phyloP scores from a whole-genome alignment of 768 basidiomycete genomes.

The Nidularia sp. region DNA sequence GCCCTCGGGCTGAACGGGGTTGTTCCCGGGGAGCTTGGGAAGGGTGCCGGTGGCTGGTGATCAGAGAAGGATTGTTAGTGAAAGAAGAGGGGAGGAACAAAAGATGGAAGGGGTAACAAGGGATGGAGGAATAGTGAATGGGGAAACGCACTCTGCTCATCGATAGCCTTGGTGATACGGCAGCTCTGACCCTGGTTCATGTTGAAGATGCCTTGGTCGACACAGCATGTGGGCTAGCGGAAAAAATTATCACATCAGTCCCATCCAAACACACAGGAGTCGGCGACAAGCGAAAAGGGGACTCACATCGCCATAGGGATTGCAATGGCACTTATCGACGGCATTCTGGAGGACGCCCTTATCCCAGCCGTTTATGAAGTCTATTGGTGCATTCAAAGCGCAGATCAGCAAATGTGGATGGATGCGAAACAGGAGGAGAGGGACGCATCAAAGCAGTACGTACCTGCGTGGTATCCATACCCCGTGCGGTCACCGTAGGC shows the following conservation, averaged over 20 bases:
- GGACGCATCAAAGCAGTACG: conserved; percentile 7
- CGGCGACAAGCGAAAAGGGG: too few species aligned
- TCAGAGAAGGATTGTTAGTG: not conserved
- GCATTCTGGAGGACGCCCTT: conserved; percentile 48
- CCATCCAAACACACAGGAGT: not conserved
- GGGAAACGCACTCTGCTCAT: conserved; percentile 39
- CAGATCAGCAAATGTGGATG: not conserved
- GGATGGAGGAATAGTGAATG: not conserved
- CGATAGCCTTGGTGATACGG: conserved; percentile 39
- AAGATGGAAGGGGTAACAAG: too few species aligned
- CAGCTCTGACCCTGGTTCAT: conserved; percentile 36
- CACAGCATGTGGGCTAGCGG: conserved; percentile 40
- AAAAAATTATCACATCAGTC: conserved; percentile 1
- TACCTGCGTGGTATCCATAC: conserved; percentile 49
- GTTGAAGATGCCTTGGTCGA: conserved; percentile 37
- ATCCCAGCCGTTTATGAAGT: conserved; percentile 64
- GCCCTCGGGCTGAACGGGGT: conserved; percentile 40
- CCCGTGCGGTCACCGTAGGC: conserved; percentile 57
- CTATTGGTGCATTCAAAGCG: conserved; percentile 14
- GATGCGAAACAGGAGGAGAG: not conserved
- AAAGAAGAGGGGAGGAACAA: conserved; percentile 2
- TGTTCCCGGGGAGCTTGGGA: conserved; percentile 46
- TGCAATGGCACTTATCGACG: conserved; percentile 49
- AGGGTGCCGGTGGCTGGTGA: conserved; percentile 42
- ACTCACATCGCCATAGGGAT: conserved; percentile 37